Percentiles rank a stretch among this genome's conserved stretches.
Conservation (phyloP, 2,329 filamentous ascomycete genomes). For the Aspergillus ibericus region DNA sequence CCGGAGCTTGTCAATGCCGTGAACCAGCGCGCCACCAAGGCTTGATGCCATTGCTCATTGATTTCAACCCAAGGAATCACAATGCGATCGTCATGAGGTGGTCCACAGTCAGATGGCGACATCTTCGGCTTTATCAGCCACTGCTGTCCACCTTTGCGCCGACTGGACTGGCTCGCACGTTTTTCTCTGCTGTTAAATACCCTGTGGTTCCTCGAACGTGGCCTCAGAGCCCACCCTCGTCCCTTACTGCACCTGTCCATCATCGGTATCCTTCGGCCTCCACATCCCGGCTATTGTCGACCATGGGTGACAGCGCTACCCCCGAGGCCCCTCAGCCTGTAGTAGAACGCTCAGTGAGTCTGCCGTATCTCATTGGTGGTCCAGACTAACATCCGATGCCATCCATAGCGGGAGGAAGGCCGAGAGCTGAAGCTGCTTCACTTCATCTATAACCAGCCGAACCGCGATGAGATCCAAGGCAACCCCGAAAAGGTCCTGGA, state of each 20-base stretch:
- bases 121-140: neutral
- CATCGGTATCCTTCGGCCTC: neutral
- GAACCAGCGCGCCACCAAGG: neutral
- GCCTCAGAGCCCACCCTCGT: neutral
- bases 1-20: neutral
- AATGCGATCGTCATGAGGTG: neutral
- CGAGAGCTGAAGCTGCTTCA: slow-evolving; percentile 72
- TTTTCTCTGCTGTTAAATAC: neutral
- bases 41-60: neutral
- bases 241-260: neutral
- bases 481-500: slow-evolving; percentile 64
- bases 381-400: neutral
- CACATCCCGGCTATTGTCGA: neutral
- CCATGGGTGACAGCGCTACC: slow-evolving; percentile 2
- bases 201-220: neutral
- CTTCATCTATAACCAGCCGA: slow-evolving; percentile 63
- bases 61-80: neutral
- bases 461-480: slow-evolving; percentile 63
- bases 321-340: neutral
- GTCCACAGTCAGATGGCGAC: neutral
- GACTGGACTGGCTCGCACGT: neutral
- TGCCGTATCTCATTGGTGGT: neutral
- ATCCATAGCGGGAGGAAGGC: slow-evolving; percentile 58
- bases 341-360: neutral
- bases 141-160: neutral